Conservation (phyloP, 1,284 basidiomycete species). For the Puccinia horiana region DNA sequence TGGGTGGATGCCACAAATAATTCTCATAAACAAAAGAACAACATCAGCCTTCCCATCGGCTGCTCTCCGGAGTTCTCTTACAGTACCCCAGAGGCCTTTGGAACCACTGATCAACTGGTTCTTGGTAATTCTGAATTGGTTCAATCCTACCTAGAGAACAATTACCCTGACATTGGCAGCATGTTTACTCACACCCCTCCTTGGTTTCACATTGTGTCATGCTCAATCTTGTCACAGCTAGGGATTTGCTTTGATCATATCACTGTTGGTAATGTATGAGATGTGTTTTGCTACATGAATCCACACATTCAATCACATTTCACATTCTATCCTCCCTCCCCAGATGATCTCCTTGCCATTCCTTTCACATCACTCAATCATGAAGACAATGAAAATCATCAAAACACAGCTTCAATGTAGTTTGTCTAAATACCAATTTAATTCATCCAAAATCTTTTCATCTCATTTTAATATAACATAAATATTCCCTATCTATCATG, state of each 20-base stretch:
- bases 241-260: background rate
- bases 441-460: no score
- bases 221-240: background rate
- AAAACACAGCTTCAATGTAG: no score
- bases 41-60: background rate
- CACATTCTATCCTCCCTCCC: background rate
- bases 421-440: no score
- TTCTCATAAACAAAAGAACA: background rate
- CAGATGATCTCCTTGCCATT: background rate
- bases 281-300: background rate
- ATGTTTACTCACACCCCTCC: slow-evolving; percentile 1
- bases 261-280: background rate
- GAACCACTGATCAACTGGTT: background rate
- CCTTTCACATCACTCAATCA: background rate
- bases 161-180: background rate
- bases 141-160: background rate
- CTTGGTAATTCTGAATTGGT: background rate
- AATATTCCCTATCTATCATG: no score
- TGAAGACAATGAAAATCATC: background rate
- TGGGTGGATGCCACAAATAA: background rate
- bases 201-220: background rate
- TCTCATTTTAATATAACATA: no score
- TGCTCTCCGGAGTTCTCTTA: background rate
- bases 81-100: background rate
- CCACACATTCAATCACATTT: background rate